Conservation (phyloP, 108 stramenopile genomes). For the Skeletonema menzelii region DNA sequence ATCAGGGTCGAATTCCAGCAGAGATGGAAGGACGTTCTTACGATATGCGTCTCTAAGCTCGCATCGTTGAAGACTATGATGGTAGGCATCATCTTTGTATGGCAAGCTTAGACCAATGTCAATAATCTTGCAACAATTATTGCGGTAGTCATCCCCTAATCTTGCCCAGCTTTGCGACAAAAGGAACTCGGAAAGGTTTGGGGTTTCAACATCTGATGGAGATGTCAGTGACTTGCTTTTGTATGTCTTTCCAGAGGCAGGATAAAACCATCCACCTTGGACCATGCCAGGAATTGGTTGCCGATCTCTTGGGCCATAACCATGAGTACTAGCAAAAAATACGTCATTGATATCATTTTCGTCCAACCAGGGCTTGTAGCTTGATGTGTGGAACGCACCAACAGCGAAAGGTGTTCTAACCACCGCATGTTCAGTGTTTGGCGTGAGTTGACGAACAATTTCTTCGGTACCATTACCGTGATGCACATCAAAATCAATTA, state of each 20-base stretch:
- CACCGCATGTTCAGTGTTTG: slow-evolving; percentile 67
- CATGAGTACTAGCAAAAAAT: slow-evolving; percentile 92
- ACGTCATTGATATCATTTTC: slow-evolving; percentile 89
- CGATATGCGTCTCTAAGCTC: slow-evolving; percentile 88
- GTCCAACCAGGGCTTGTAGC: slow-evolving; percentile 91
- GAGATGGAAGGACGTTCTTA: slow-evolving; percentile 74
- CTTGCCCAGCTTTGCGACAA: slow-evolving; percentile 85
- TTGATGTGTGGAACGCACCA: slow-evolving; percentile 61
- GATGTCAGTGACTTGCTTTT: slow-evolving; percentile 61
- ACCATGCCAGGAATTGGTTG: slow-evolving; percentile 48
- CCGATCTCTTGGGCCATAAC: slow-evolving; percentile 85
- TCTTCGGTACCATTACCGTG: slow-evolving; percentile 97
- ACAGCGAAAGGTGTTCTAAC: slow-evolving; percentile 83
- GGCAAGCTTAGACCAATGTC: slow-evolving; percentile 84
- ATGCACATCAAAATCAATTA: slow-evolving; percentile 94
- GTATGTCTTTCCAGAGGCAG: slow-evolving; percentile 78
- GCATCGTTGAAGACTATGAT: slow-evolving; percentile 80
- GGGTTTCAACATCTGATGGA: slow-evolving; percentile 67
- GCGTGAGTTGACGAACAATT: slow-evolving; percentile 87
- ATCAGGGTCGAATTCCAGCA: slow-evolving; percentile 94
- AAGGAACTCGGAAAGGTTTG: slow-evolving; percentile 77
- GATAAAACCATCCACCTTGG: slow-evolving; percentile 89
- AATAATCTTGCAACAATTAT: slow-evolving; percentile 85
- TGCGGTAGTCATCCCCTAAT: slow-evolving; percentile 78
- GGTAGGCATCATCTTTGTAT: slow-evolving; percentile 58